These are phyloP conservation scores for Kwoniella botswanensis DNA, from an alignment of 768 basidiomycete species.

Conservation along the genomic window DNA sequence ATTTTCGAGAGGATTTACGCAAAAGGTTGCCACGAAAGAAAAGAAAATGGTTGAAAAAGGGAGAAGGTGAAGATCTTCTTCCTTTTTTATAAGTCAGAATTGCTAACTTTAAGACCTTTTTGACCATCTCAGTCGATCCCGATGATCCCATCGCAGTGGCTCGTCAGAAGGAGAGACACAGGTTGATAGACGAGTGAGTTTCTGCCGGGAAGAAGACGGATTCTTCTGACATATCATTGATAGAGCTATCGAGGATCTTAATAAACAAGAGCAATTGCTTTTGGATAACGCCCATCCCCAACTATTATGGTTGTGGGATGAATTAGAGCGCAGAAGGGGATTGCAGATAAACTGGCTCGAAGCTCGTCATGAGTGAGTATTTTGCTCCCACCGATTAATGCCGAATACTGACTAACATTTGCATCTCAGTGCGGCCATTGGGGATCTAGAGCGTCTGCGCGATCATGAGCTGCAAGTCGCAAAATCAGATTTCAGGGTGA, in stretches of 20 bases:
- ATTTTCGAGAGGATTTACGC: background rate
- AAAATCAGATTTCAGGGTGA: constrained; percentile 31
- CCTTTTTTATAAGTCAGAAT: background rate
- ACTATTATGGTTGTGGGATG: constrained; percentile 32
- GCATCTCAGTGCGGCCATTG: constrained; percentile 18
- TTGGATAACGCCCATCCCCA: constrained; percentile 29
- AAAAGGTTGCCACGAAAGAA: constrained; percentile 40
- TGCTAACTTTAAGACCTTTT: background rate
- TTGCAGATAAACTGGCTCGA: constrained; percentile 25
- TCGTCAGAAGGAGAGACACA: constrained; percentile 37
- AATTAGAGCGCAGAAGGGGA: constrained; percentile 33
- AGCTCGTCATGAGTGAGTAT: constrained; percentile 12
- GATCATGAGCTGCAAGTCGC: constrained; percentile 25
- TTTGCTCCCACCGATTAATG: background rate
- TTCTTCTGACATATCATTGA: background rate
- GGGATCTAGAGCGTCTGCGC: constrained; percentile 27
- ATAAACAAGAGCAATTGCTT: constrained; percentile 38
- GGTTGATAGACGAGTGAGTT: constrained; percentile 49
- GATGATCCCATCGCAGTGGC: constrained; percentile 47
- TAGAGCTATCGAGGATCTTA: constrained; percentile 41
- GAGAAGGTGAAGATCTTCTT: constrained; percentile 33
- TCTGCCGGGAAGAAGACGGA: background rate
- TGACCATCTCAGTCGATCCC: constrained; percentile 42
- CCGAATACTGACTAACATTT: background rate
- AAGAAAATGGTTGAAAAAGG: constrained; percentile 40